Base-by-base conservation (phyloP, 129 eudicot species). In the Tanacetum coccineum region DNA sequence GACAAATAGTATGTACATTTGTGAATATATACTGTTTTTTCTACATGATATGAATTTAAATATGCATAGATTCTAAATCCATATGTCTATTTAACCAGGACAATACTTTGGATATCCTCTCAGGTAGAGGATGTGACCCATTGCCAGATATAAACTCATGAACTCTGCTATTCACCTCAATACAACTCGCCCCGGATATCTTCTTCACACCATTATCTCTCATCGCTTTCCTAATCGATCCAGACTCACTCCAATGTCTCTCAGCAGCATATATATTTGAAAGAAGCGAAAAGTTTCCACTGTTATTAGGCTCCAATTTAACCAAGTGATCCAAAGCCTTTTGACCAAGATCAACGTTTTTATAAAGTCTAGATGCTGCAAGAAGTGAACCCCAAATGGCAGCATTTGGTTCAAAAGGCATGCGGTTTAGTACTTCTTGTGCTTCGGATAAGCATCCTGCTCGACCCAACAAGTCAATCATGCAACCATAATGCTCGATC, bases 371-470 rank as follows among this genome's bases (percentile, higher is more conserved):
- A 48, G 79, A 82, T 13, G 83, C 81, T 40, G 83, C 81, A 55
- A 82, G 81, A 79, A 82, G 73, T n/a, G 83, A 82, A 30, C 87
- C 87, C 87, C 87, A 82, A 58, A 82, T 79, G 13, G 83, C 83
- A 21, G 69, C 75, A 67, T 71, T 79, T 67, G 87, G 63, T 72
- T 82, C 81, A 79, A 67, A 82, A 50, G 87, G 83, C 87, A 82
- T 82, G 3, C 4, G 28, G 4, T 42, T 62, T 25, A 82, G 19
- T 56, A 82, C 21, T 21, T 79, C 74, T 22, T 70, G 81, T 12
- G 81, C 87, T 72, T 82, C 87, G 13, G n/a, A 51, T 40, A 82
- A 20, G 64, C 74, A 71, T 53, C 87, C 87, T 1, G 78, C 73
- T 15, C 81, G 76, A 50, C 81, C 81, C 49, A 82, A 56, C 14